Evolutionary conservation across 2,329 filamentous ascomycete species (phyloP), one percentile per base, ranked within the genome.

Genomic region (Neofusicoccum cordaticola): DNA sequence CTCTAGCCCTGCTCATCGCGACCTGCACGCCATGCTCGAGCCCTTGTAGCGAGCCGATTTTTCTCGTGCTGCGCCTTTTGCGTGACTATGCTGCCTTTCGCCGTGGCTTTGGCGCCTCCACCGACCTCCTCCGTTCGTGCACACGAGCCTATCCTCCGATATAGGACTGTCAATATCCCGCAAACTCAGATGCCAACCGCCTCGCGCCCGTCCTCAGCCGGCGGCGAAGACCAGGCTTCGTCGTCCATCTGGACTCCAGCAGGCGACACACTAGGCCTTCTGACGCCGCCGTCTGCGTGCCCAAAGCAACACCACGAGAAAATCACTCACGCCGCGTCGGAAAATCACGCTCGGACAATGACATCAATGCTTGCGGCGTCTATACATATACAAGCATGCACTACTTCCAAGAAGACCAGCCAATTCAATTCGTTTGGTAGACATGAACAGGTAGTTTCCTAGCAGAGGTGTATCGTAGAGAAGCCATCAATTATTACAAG

Each of bases 401-500:
- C 53, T 42, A 41, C 11, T 50, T 51, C 17, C 44, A 62, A 41
- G 15, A 50, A 6, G 58, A 11, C 45, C 58, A 62, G 58, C 58
- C 45, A 35, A 50, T 31, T 50, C 45, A 42, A 62, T 62, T 42
- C 47, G 58, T 62, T 41, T 42, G 58, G 45, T 50, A 50, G 39
- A 50, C 58, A 62, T 62, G 58, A 63, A 60, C 56, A 60, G 56
- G 56, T 60, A 60, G 56, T 60, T 60, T 60, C 56, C 56, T 60
- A 60, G 56, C 56, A 60, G 56, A 19, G 56, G 56, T 60, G 56
- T 60, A 60, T 60, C 56, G 56, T 60, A 60, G 61, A 56, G 51
- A 62, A 65, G 52, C 52, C 63, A 65, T 65, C 45, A 62, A 65
- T 65, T 65, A 65, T 62, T 65, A 65, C 56, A 65, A 62, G 57